Evolutionary conservation across 2,329 filamentous ascomycete genomes (phyloP).

Genomic region (Apiospora kogelbergensis): DNA sequence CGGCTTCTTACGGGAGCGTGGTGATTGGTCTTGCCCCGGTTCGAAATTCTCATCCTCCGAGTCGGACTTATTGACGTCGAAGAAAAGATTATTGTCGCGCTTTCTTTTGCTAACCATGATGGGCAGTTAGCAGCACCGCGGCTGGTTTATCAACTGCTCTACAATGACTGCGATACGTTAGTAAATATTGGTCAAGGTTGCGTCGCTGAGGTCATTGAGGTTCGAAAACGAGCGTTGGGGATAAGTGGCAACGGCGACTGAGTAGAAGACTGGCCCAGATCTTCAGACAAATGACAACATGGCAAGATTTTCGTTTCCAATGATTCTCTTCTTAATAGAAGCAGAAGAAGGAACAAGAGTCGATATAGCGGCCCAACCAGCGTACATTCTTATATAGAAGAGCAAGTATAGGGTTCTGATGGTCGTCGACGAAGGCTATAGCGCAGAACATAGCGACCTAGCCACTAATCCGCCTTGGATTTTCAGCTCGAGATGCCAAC

Average conservation of each 20-base stretch:
- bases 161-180: neutral
- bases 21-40: constrained; percentile 42
- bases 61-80: constrained; percentile 67
- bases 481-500: neutral
- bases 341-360: neutral
- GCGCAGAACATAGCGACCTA: neutral
- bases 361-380: neutral
- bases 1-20: constrained; percentile 37
- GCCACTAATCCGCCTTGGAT: neutral
- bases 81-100: constrained; percentile 49
- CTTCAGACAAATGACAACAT: neutral
- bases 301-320: neutral
- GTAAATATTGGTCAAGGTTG: neutral
- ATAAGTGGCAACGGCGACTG: neutral
- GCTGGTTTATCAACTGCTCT: neutral
- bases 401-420: neutral
- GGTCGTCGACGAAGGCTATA: neutral
- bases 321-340: neutral
- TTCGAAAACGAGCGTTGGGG: neutral
- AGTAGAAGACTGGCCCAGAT: neutral
- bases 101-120: constrained; percentile 56
- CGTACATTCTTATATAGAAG: neutral
- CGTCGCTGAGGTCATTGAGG: neutral
- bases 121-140: constrained; percentile 8
- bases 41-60: constrained; percentile 67